Evolutionary conservation across 1,284 basidiomycete species (phyloP).

Genomic region (Cystobasidiaceae sp.): DNA sequence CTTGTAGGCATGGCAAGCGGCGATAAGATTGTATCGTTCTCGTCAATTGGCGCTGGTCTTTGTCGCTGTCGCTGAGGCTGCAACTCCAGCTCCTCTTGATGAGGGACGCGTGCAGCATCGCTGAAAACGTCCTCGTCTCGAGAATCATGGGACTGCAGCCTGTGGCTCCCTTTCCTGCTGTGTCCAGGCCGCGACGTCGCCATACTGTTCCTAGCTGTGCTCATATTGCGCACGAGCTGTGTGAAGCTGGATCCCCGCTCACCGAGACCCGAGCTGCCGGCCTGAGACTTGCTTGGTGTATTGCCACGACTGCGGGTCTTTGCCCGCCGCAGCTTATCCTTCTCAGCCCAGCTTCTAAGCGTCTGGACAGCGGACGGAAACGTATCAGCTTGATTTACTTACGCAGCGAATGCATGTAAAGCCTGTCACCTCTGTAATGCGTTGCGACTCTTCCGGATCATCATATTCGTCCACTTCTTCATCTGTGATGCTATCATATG

Average conservation of each 20-base stretch:
- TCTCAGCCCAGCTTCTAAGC: conserved; percentile 22
- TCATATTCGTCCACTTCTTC: neutral
- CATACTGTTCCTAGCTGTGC: neutral
- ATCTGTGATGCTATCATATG: neutral
- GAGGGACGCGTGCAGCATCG: neutral
- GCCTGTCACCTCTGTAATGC: conserved; percentile 15
- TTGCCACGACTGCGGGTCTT: conserved; percentile 18
- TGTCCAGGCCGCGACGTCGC: neutral
- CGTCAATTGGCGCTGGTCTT: too few relatives aligned
- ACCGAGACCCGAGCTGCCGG: neutral
- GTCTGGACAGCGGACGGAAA: too few relatives aligned
- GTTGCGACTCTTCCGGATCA: conserved; percentile 8
- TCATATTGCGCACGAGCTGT: conserved; percentile 9
- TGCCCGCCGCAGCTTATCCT: conserved; percentile 24
- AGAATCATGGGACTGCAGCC: neutral
- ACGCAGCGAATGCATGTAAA: neutral
- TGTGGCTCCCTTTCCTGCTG: neutral
- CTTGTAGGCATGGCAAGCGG: conserved; percentile 2
- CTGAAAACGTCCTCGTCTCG: neutral
- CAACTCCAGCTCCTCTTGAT: conserved; percentile 20
- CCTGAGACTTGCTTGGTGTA: neutral
- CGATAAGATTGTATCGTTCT: neutral
- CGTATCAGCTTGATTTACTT: too few relatives aligned
- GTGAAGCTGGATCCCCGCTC: neutral
- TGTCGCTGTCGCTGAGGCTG: neutral